Evolutionary conservation across 2,329 filamentous ascomycete genomes (phyloP), one percentile per base, ranked within the genome.

Genomic region (Coniochaeta sp.): DNA sequence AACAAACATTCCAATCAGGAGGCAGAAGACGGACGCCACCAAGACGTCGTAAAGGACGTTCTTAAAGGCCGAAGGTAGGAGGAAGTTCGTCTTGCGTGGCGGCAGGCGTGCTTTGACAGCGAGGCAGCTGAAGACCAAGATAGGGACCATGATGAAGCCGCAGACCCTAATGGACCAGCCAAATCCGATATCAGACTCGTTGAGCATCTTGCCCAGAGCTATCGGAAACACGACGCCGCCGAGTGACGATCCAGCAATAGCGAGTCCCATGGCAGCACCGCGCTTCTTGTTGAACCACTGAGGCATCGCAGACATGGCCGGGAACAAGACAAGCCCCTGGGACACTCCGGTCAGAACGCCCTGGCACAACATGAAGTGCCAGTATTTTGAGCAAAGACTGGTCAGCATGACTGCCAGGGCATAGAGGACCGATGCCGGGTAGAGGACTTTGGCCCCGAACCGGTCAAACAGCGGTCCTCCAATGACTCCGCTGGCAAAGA

Each of bases 211-310:
- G 51, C 63, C 67, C 55, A 67, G 10, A 4, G 61, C 53, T 9
- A 66, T 59, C 14, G 74, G 73, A 50, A 75, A 72, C 14, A 77
- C 62, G 35, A 78, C 65, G 20, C 73, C 75, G 1, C 74, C 74
- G 5, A 74, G 38, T 1, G 68, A 70, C 0, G 67, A 70, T 1
- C 70, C 72, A 0, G 66, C 58, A 3, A 70, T 58, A 0, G 63
- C 60, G 6, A 71, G 48, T 16, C 71, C 72, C 55, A 71, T 62
- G 0, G 72, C 71, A 0, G 65, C 57, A 2, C 61, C 68, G 7
- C 67, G 64, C n/a, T 66, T 67, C 49, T 62, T 63, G 33, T 63
- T 58, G 54, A 75, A 75, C 51, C 67, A 70, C 40, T 68, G 67
- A 14, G 62, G 61, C 2, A 69, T 61, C 1, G 67, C 61, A 0